Percentiles rank a stretch among this genome's conserved stretches.
Conservation (phyloP, 352 stramenopile genomes). For the Pythium coloratum region DNA sequence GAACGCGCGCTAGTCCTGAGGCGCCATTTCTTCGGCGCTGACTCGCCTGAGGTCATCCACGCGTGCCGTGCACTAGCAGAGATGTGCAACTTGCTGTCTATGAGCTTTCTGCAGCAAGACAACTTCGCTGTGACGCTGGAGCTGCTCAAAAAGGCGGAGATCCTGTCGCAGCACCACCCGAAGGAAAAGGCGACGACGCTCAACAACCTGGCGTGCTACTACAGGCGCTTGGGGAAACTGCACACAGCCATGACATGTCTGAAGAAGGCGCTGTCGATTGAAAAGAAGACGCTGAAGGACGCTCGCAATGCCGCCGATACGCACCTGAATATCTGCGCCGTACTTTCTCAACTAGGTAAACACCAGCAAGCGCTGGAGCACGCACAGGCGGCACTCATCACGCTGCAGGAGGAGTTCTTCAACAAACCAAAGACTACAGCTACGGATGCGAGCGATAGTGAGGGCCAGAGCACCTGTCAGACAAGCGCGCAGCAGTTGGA, state of each 20-base stretch:
- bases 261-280: conserved; percentile 88
- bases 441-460: not conserved
- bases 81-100: conserved; percentile 93
- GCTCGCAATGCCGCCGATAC: conserved; percentile 89
- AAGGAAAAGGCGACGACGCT: conserved; percentile 87
- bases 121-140: conserved; percentile 92
- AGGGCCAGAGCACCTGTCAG: not conserved
- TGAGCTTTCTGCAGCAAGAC: conserved; percentile 94
- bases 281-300: conserved; percentile 59
- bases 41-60: conserved; percentile 81
- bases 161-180: conserved; percentile 86
- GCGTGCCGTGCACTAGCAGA: conserved; percentile 90
- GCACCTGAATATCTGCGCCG: conserved; percentile 92
- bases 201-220: conserved; percentile 95
- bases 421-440: conserved; percentile 6
- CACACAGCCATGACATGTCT: conserved; percentile 91
- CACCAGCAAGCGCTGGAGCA: conserved; percentile 86
- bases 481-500: conserved; percentile 46
- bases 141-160: conserved; percentile 92
- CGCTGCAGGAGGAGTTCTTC: conserved; percentile 90
- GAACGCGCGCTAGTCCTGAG: conserved; percentile 89
- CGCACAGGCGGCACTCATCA: conserved; percentile 84
- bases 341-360: conserved; percentile 88
- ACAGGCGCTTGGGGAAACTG: conserved; percentile 85
- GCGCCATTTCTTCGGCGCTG: conserved; percentile 91